These are phyloP conservation scores for Paraurostyla sp. DNA, from an alignment of 73 alveolate genomes.

Conservation along the genomic window DNA sequence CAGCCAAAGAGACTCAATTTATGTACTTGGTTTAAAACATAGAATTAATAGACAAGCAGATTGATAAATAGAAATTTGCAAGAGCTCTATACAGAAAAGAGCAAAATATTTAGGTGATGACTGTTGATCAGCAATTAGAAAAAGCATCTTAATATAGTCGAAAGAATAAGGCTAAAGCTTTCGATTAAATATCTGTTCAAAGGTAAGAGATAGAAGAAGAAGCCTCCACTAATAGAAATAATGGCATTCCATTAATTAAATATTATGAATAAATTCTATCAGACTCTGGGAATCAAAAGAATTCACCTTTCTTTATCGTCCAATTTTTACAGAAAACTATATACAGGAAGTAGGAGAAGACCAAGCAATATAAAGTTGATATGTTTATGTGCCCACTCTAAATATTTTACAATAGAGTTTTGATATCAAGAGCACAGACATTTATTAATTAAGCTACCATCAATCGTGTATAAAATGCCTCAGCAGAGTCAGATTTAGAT, in stretches of 20 bases:
- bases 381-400: constrained; percentile 3
- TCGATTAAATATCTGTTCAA: neutral
- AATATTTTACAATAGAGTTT: constrained; percentile 52
- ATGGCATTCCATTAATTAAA: constrained; percentile 44
- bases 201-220: constrained; percentile 64
- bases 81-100: constrained; percentile 9
- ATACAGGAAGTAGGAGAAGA: neutral
- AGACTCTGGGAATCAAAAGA: neutral
- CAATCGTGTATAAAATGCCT: neutral
- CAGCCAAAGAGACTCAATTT: neutral
- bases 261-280: constrained; percentile 30
- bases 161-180: neutral
- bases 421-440: constrained; percentile 27
- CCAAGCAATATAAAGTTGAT: constrained; percentile 37
- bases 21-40: neutral
- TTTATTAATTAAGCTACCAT: constrained; percentile 45
- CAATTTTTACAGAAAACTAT: neutral
- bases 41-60: constrained; percentile 33
- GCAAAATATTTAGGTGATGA: neutral
- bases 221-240: constrained; percentile 43
- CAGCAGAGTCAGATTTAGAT: constrained; percentile 58
- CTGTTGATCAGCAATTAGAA: neutral
- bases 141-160: neutral
- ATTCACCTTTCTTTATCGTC: constrained; percentile 5
- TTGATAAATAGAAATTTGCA: constrained; percentile 35